Evolutionary conservation across 345 rosid genomes (phyloP).

Genomic region (Eutrema heterophyllum): DNA sequence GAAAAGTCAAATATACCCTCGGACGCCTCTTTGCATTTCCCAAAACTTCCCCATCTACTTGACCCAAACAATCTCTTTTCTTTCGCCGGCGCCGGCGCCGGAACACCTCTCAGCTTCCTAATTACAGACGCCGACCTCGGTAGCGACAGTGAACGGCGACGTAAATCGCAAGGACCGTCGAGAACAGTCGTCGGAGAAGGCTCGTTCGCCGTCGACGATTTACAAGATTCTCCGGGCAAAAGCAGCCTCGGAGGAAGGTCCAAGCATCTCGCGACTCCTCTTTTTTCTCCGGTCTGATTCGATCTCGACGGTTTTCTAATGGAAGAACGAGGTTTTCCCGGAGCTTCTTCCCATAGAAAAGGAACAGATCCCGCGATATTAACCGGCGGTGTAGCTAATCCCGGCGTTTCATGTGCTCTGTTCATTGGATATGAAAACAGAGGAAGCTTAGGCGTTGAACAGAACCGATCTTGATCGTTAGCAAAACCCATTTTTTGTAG

Average conservation of each 20-base stretch:
- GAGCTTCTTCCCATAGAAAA: slow-evolving; percentile 90
- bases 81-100: slow-evolving; percentile 27
- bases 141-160: slow-evolving; percentile 33
- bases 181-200: slow-evolving; percentile 55
- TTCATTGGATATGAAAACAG: slow-evolving; percentile 47
- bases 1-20: slow-evolving; percentile 33
- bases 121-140: slow-evolving; percentile 33
- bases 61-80: slow-evolving; percentile 40
- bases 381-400: slow-evolving; percentile 58
- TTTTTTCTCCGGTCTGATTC: slow-evolving; percentile 23
- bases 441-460: slow-evolving; percentile 50
- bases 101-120: slow-evolving; percentile 22
- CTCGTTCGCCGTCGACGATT: slow-evolving; percentile 7
- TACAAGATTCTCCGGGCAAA: slow-evolving; percentile 22
- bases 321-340: slow-evolving; percentile 62
- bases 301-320: neutral
- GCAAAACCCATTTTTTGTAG: neutral
- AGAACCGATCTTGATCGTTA: slow-evolving; percentile 23
- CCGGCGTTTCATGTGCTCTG: slow-evolving; percentile 33
- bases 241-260: slow-evolving; percentile 71
- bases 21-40: slow-evolving; percentile 29
- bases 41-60: slow-evolving; percentile 46
- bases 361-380: slow-evolving; percentile 57
- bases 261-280: slow-evolving; percentile 34
- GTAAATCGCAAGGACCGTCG: slow-evolving; percentile 48